Evolutionary conservation across 2,329 filamentous ascomycete species (phyloP), one percentile per base, ranked within the genome.

Genomic region (Dactylellina leptospora): DNA sequence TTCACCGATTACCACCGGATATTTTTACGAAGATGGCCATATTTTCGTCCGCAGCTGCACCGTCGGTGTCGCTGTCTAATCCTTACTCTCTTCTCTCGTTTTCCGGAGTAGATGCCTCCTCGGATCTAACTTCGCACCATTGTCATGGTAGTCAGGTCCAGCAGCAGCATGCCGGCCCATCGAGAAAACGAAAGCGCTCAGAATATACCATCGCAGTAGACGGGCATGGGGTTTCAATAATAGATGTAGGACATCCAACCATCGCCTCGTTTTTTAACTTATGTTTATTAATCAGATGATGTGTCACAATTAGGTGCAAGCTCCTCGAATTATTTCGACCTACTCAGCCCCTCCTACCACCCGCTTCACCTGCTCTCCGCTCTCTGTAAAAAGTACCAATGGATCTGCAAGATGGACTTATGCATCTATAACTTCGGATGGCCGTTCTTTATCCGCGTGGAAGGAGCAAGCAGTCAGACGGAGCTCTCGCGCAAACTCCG

Each of bases 51-150:
- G 50, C 54, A 47, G 58, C 58, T 42, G 44, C 68, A 53, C 68
- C 68, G 11, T 72, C 68, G 45, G 68, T 72, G 68, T 72, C 68
- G 68, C 68, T 72, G 13, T 72, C 68, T 18, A 72, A 58, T 60
- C 68, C 68, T 42, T 72, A 72, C 38, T 59, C 68, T 22, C 59
- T 72, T 16, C 38, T 72, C 9, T 33, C 68, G 13, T 64, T 72
- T 64, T 64, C 59, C 22, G 59, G 68, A 42, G 16, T 53, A 33
- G 68, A 72, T 10, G 36, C 50, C 28, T n/a, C 53, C 20, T 54
- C 53, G 36, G 59, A 72, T 28, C 42, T 47, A 4, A 42, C 53
- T 30, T 64, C 68, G 3, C 54, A 72, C 8, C 59, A 59, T 13
- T 72, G 58, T 30, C 33, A 72, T 55, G 68, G 68, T 22, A 54